These are phyloP conservation scores for Triticum turgidum DNA, from an alignment of 176 grass and related monocot species.

Conservation along the genomic window DNA sequence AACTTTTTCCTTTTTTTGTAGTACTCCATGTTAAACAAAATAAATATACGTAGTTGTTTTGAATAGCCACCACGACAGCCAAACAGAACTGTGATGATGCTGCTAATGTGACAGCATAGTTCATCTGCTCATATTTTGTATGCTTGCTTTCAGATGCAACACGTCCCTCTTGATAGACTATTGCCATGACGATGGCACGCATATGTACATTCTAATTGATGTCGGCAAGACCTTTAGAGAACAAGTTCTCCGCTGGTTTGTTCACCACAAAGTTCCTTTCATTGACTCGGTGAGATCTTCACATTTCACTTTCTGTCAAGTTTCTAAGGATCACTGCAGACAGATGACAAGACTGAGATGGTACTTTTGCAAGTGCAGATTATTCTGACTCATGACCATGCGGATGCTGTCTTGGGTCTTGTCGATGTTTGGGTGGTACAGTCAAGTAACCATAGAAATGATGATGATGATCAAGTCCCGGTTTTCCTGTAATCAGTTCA, in stretches of 20 bases:
- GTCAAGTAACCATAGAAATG: conserved; percentile 41
- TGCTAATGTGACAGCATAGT: neutral
- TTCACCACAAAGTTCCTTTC: conserved; percentile 58
- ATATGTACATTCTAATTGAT: conserved; percentile 71
- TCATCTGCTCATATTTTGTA: neutral
- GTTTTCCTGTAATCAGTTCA: conserved; percentile 75
- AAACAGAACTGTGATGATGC: neutral
- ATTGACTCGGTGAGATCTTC: conserved; percentile 60
- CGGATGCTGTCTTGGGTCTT: conserved; percentile 75
- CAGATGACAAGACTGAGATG: neutral
- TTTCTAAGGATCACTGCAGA: neutral
- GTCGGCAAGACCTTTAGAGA: conserved; percentile 77
- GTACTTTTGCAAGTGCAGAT: conserved; percentile 40
- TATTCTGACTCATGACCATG: conserved; percentile 93
- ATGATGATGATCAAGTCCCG: conserved; percentile 43
- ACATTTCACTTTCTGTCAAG: neutral
- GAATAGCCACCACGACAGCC: neutral
- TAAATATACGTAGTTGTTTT: no score
- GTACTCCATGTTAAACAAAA: no score
- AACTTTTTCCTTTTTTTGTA: no score
- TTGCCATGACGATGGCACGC: conserved; percentile 41
- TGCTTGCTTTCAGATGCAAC: conserved; percentile 51
- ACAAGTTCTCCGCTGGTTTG: conserved; percentile 81
- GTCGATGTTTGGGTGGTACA: conserved; percentile 63
- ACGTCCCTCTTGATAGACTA: conserved; percentile 95